Evolutionary conservation across 306 rosid species (phyloP).

Genomic region (Pterocarpus macrocarpus): DNA sequence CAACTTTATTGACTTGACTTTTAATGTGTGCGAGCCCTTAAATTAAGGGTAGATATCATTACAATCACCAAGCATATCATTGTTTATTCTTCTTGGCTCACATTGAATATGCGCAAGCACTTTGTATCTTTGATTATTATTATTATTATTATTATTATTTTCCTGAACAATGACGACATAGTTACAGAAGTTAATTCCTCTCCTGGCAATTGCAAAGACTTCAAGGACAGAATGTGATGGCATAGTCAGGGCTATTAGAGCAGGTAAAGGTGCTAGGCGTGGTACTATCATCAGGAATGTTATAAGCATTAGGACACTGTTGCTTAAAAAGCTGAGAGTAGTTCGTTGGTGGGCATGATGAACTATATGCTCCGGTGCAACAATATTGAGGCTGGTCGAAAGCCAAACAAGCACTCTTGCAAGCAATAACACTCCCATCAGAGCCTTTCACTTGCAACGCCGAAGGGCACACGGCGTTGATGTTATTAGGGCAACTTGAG

Average conservation of each 20-base stretch:
- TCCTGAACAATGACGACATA: too few relatives aligned
- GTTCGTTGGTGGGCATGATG: conserved; percentile 54
- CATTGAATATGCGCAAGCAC: too few relatives aligned
- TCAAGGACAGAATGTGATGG: conserved; percentile 69
- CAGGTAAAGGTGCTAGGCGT: conserved; percentile 63
- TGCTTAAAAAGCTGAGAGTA: conserved; percentile 59
- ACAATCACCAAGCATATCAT: too few relatives aligned
- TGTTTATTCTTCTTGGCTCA: too few relatives aligned
- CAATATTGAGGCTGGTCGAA: conserved; percentile 59
- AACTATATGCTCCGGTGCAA: conserved; percentile 50
- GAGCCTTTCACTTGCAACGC: conserved; percentile 47
- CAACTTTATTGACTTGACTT: too few relatives aligned
- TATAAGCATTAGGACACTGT: conserved; percentile 75
- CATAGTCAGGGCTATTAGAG: conserved; percentile 53
- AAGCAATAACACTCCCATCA: conserved; percentile 57
- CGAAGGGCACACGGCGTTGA: conserved; percentile 52
- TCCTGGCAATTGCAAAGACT: too few relatives aligned
- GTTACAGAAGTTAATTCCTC: too few relatives aligned
- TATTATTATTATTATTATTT: too few relatives aligned
- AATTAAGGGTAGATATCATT: too few relatives aligned
- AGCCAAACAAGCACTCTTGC: conserved; percentile 78
- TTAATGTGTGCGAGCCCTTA: too few relatives aligned
- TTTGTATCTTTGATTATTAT: too few relatives aligned
- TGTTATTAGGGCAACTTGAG: conserved; percentile 46
- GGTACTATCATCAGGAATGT: conserved; percentile 71